A percentile compares a stretch with the other conserved stretches of the same genome.
Evolutionary conservation across 106 monocot species (phyloP).

Genomic region (Allium fistulosum): DNA sequence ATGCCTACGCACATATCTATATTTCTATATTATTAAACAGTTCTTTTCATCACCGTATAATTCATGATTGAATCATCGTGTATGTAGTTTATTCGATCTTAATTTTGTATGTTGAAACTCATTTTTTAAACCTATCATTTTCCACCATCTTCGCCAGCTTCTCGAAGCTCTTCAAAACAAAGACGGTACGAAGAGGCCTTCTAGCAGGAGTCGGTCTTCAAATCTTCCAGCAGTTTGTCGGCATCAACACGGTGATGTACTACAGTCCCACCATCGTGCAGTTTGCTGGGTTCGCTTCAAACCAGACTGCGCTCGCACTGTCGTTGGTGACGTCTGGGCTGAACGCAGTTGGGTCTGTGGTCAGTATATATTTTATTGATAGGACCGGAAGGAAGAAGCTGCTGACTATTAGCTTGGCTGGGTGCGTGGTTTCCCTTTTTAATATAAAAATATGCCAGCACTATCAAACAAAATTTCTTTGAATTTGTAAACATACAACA

Average conservation of each 20-base stretch:
- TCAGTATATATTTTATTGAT: conserved; percentile 83
- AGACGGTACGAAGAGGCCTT: conserved; percentile 61
- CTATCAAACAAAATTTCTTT: too few relatives aligned
- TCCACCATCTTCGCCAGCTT: conserved; percentile 2
- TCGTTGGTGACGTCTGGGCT: conserved; percentile 73
- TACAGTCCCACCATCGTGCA: conserved; percentile 85
- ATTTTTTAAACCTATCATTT: too few relatives aligned
- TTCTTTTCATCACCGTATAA: too few relatives aligned
- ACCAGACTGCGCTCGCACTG: conserved; percentile 68
- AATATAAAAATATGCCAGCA: too few relatives aligned
- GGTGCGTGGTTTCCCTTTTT: conserved; percentile 43
- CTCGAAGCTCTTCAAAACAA: conserved; percentile 39
- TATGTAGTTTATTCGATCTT: too few relatives aligned
- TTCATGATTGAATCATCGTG: too few relatives aligned
- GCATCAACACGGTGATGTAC: conserved; percentile 91
- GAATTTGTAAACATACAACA: too few relatives aligned
- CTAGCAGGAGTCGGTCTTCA: conserved; percentile 75
- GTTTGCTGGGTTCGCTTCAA: conserved; percentile 78
- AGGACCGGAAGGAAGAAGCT: conserved; percentile 68
- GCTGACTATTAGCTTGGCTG: conserved; percentile 44
- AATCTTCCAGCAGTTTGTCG: conserved; percentile 85
- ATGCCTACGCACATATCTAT: too few relatives aligned
- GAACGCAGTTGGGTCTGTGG: conserved; percentile 62
- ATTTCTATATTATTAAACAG: too few relatives aligned
- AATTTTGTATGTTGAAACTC: too few relatives aligned